Conservation (phyloP, 441 rosid genomes). For the Sinapis alba region DNA sequence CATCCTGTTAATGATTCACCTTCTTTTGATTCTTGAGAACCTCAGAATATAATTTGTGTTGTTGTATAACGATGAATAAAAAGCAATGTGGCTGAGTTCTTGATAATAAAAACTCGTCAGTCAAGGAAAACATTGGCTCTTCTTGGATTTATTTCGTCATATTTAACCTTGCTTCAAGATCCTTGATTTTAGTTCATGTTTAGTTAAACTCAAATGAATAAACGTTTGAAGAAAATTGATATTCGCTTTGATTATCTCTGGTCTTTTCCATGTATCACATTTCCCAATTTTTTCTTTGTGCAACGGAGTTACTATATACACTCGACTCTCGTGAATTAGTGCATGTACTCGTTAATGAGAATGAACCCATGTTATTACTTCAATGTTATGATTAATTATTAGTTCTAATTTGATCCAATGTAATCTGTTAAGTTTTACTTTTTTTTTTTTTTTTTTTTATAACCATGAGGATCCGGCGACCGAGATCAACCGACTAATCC, state of each 20-base stretch:
- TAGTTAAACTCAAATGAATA: not conserved
- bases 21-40: constrained; percentile 24
- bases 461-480: too few relatives aligned
- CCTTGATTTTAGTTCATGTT: not conserved
- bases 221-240: not conserved
- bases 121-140: not conserved
- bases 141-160: not conserved
- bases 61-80: constrained; percentile 16
- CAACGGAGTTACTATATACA: not conserved
- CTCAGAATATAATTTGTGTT: not conserved
- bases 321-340: not conserved
- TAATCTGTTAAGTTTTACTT: too few relatives aligned
- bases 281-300: not conserved
- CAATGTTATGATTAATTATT: too few relatives aligned
- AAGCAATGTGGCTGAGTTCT: not conserved
- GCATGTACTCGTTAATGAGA: not conserved
- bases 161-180: not conserved
- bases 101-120: not conserved
- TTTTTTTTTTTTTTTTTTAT: too few relatives aligned
- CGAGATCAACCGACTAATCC: too few relatives aligned
- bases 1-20: constrained; percentile 58
- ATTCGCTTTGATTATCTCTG: not conserved
- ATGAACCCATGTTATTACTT: too few relatives aligned
- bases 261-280: not conserved
- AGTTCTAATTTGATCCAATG: too few relatives aligned